phyloP scores from a whole-genome alignment of 768 basidiomycete genomes.

The Suillus occidentalis region DNA sequence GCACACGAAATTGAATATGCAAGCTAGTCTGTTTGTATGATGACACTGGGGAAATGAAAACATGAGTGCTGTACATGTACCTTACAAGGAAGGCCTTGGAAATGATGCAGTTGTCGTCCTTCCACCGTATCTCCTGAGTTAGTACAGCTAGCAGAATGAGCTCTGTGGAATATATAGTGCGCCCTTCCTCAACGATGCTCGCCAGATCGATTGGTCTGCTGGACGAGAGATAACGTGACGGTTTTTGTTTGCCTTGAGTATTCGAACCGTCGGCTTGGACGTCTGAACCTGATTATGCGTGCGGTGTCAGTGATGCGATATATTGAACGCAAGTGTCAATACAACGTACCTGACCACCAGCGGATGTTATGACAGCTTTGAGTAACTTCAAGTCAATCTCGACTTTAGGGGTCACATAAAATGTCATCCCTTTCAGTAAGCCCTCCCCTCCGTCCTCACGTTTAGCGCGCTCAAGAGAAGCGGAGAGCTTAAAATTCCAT shows the following conservation, averaged over 20 bases:
- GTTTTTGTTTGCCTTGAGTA: conserved; percentile 46
- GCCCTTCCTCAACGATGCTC: conserved; percentile 51
- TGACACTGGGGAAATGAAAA: neutral
- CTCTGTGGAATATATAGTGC: conserved; percentile 68
- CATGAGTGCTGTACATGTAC: neutral
- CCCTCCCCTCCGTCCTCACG: conserved; percentile 40
- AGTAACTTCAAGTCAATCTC: conserved; percentile 57
- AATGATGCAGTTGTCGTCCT: conserved; percentile 36
- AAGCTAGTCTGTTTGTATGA: neutral
- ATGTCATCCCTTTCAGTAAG: conserved; percentile 62
- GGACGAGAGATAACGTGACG: conserved; percentile 66
- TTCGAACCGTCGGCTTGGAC: conserved; percentile 53
- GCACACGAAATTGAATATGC: neutral
- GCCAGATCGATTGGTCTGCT: conserved; percentile 68
- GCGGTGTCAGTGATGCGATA: neutral
- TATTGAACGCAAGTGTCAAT: neutral
- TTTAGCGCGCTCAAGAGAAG: conserved; percentile 61
- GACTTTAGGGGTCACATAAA: conserved; percentile 75
- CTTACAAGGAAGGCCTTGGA: conserved; percentile 2
- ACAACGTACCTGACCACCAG: conserved; percentile 66
- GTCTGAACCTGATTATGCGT: conserved; percentile 36
- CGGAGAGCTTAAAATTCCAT: conserved; percentile 61
- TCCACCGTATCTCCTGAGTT: conserved; percentile 68
- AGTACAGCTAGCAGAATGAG: conserved; percentile 63
- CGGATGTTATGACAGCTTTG: conserved; percentile 65